Percentiles rank a stretch among this genome's conserved stretches.
Evolutionary conservation across 2,329 filamentous ascomycete species (phyloP).

Genomic region (Alternaria conjuncta): DNA sequence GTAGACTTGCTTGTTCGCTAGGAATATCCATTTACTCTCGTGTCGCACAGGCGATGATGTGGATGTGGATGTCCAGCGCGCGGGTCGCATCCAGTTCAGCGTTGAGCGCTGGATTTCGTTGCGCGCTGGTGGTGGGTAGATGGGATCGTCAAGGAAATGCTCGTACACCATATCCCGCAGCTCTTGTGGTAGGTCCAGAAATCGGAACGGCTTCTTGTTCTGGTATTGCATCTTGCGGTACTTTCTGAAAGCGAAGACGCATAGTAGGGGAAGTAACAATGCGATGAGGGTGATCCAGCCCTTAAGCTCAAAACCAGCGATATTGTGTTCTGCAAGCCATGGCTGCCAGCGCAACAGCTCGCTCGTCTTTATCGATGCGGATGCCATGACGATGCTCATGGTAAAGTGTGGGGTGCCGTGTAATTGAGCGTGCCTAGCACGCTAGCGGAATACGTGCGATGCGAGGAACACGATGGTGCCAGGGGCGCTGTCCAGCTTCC

Average conservation of each 20-base stretch:
- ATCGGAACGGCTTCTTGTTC: conserved; percentile 31
- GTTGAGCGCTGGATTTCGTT: conserved; percentile 13
- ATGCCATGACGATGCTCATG: neutral
- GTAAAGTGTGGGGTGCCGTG: neutral
- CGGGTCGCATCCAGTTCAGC: conserved; percentile 27
- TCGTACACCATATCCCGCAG: conserved; percentile 44
- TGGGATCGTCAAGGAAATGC: conserved; percentile 38
- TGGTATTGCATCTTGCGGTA: conserved; percentile 29
- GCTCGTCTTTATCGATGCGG: neutral
- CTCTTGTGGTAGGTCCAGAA: conserved; percentile 40
- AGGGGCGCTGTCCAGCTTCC: neutral
- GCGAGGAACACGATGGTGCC: neutral
- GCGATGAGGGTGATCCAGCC: conserved; percentile 12
- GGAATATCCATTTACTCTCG: conserved; percentile 34
- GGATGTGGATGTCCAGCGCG: conserved; percentile 6
- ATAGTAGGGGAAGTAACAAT: conserved; percentile 14
- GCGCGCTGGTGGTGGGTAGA: conserved; percentile 32
- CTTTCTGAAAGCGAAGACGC: conserved; percentile 14
- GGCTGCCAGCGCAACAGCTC: neutral
- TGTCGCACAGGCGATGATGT: neutral
- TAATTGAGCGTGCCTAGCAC: neutral
- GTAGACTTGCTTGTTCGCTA: conserved; percentile 43
- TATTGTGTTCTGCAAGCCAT: neutral
- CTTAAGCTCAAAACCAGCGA: neutral
- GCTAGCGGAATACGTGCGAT: conserved; percentile 1